Percentiles rank a stretch among this genome's conserved stretches.
phyloP scores from a whole-genome alignment of 2,329 filamentous ascomycete genomes.

The Microsporum canis region DNA sequence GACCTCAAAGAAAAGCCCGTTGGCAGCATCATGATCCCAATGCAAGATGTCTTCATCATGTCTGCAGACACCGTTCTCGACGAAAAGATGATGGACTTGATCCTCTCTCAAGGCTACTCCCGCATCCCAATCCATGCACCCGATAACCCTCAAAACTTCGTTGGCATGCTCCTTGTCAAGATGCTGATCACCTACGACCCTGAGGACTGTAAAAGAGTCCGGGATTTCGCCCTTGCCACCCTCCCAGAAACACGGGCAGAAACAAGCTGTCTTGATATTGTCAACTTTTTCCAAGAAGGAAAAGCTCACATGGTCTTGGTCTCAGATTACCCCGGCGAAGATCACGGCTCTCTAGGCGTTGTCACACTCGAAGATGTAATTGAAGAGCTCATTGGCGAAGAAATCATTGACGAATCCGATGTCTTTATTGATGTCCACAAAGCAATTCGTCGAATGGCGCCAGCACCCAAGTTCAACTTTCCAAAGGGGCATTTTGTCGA shows the following conservation, averaged over 20 bases:
- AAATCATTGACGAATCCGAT: constrained; percentile 98
- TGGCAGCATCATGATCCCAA: constrained; percentile 94
- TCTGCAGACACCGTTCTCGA: constrained; percentile 89
- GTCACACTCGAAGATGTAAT: constrained; percentile 97
- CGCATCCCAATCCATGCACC: constrained; percentile 88
- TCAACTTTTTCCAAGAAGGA: constrained; percentile 99
- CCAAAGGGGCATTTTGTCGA: constrained; percentile 45
- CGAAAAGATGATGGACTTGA: constrained; percentile 86
- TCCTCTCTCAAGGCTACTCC: constrained; percentile 87
- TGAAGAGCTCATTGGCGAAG: constrained; percentile 95
- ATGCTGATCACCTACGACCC: constrained; percentile 98
- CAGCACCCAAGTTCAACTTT: constrained; percentile 68
- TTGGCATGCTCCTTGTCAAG: constrained; percentile 96
- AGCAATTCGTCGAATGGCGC: constrained; percentile 78
- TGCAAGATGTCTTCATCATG: constrained; percentile 94
- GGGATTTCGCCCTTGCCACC: constrained; percentile 84
- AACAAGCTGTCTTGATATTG: constrained; percentile 93
- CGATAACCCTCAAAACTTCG: constrained; percentile 74
- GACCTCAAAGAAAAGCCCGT: constrained; percentile 95
- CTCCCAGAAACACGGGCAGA: constrained; percentile 89
- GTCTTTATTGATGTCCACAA: constrained; percentile 98
- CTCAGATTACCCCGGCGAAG: constrained; percentile 79
- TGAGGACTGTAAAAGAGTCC: constrained; percentile 75
- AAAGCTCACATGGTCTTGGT: constrained; percentile 98
- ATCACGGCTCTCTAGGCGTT: constrained; percentile 80